Conservation (phyloP, 441 rosid genomes). For the Mallotus repandus region DNA sequence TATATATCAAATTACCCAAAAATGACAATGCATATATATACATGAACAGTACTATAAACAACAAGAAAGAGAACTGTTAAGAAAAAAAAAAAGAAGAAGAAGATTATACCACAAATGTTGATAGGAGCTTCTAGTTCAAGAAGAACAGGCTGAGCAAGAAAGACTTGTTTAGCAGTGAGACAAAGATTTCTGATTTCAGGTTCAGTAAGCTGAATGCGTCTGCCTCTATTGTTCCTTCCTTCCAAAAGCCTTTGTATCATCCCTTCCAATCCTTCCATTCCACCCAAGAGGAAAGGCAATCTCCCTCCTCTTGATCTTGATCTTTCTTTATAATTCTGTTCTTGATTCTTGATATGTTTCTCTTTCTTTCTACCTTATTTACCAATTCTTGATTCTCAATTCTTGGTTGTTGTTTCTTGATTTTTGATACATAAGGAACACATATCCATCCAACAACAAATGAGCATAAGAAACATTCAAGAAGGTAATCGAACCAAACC, state of each 20-base stretch:
- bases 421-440: background rate
- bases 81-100: background rate
- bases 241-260: constrained; percentile 44
- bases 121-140: constrained; percentile 55
- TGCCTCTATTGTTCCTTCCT: constrained; percentile 40
- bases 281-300: constrained; percentile 15
- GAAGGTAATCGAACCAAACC: background rate
- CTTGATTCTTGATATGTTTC: background rate
- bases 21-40: no score
- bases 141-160: constrained; percentile 52
- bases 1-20: no score
- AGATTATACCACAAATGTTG: constrained; percentile 47
- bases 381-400: background rate
- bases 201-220: constrained; percentile 37
- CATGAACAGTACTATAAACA: background rate
- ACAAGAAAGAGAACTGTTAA: background rate
- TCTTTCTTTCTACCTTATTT: background rate
- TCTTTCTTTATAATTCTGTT: background rate
- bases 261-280: constrained; percentile 49
- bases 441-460: background rate
- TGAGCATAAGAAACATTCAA: background rate
- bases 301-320: constrained; percentile 7
- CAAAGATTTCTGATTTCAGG: constrained; percentile 51
- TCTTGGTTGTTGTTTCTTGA: background rate
- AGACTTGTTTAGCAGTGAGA: constrained; percentile 46